These are phyloP conservation scores for Arthroderma uncinatum DNA, from an alignment of 2,329 filamentous ascomycete genomes.

Conservation along the genomic window DNA sequence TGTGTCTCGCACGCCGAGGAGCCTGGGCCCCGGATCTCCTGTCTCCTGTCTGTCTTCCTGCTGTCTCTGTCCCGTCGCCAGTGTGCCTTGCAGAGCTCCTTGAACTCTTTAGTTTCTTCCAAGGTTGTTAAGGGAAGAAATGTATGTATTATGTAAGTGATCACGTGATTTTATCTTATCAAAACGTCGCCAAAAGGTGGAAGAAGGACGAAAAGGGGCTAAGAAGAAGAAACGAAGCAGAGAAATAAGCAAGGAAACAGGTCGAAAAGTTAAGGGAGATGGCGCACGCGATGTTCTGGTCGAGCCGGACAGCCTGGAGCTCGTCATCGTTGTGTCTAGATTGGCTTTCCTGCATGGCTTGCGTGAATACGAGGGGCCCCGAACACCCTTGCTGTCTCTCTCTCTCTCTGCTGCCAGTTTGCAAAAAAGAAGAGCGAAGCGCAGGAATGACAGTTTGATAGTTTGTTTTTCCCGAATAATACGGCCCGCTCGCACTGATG, in stretches of 20 bases:
- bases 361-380: background rate
- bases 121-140: background rate
- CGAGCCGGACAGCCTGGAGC: too few species aligned
- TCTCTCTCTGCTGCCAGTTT: too few species aligned
- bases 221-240: background rate
- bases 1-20: background rate
- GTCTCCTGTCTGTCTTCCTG: background rate
- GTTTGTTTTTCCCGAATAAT: background rate
- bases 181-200: background rate
- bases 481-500: background rate
- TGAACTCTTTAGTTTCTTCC: background rate
- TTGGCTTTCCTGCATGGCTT: background rate
- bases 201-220: background rate
- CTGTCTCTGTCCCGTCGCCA: background rate
- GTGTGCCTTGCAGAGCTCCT: constrained; percentile 4
- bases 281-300: background rate
- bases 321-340: background rate
- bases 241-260: background rate
- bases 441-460: background rate
- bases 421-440: background rate
- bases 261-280: background rate
- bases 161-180: background rate
- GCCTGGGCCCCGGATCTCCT: background rate
- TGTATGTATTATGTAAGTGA: background rate
- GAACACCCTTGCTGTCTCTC: background rate